Evolutionary conservation across 371 early-diverging fungal species (phyloP).

Genomic region (Enterospora canceri): DNA sequence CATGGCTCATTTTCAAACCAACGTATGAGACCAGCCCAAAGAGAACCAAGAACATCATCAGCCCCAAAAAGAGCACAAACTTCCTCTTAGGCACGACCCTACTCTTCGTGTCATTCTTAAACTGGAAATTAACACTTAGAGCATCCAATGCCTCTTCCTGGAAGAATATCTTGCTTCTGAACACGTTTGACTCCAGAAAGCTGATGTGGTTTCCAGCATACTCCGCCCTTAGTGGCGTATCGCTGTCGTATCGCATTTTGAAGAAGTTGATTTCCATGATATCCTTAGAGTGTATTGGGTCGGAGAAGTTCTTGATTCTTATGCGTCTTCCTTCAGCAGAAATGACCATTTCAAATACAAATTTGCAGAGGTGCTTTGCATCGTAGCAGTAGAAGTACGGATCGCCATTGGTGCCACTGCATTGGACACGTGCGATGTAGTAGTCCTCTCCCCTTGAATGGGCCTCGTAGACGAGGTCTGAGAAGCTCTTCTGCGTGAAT

Average conservation of each 20-base stretch:
- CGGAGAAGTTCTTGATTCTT: conserved; percentile 54
- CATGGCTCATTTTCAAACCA: conserved; percentile 20
- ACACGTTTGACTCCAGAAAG: conserved; percentile 54
- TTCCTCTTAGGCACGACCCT: conserved; percentile 29
- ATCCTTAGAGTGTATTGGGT: conserved; percentile 50
- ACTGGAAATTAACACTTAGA: conserved; percentile 56
- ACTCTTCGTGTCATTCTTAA: conserved; percentile 40
- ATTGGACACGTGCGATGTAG: conserved; percentile 45
- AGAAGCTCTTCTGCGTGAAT: conserved; percentile 56
- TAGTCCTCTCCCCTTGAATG: conserved; percentile 42
- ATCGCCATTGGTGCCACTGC: not conserved
- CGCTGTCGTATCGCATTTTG: conserved; percentile 48
- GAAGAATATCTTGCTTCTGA: conserved; percentile 56
- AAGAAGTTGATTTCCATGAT: conserved; percentile 56
- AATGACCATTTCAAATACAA: conserved; percentile 58
- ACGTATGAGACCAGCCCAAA: conserved; percentile 20
- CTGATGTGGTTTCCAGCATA: conserved; percentile 54
- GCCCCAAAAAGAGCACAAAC: conserved; percentile 22
- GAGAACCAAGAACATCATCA: conserved; percentile 22
- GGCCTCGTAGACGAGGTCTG: conserved; percentile 50
- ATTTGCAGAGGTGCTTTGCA: conserved; percentile 58
- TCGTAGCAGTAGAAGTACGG: conserved; percentile 52
- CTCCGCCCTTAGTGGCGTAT: conserved; percentile 49
- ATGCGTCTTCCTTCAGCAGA: conserved; percentile 55
- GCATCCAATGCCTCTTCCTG: conserved; percentile 56